Conservation (phyloP, 163 green algal genomes). For the Trebouxiophyceae sp. region DNA sequence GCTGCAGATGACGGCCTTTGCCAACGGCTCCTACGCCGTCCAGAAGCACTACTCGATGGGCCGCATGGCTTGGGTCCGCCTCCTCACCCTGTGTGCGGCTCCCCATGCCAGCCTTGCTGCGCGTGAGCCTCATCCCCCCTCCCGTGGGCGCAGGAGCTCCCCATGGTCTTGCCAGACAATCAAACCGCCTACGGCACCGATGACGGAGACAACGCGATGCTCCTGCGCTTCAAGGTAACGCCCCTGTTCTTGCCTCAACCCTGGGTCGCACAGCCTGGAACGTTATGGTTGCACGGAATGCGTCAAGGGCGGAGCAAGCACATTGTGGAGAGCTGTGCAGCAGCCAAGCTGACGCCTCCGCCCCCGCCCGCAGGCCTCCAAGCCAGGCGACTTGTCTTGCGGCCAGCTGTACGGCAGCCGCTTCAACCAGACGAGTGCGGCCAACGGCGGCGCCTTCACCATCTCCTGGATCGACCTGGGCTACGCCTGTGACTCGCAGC, state of each 20-base stretch:
- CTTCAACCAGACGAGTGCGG: slow-evolving; percentile 23
- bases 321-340: no score
- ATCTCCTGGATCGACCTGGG: slow-evolving; percentile 38
- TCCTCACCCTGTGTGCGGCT: no score
- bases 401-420: slow-evolving; percentile 42
- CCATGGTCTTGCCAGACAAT: slow-evolving; percentile 47
- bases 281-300: no score
- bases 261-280: no score
- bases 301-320: no score
- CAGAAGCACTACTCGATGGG: slow-evolving; percentile 53
- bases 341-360: no score
- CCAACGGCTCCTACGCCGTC: neutral
- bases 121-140: no score
- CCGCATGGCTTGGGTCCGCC: slow-evolving; percentile 35
- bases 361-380: slow-evolving; percentile 1
- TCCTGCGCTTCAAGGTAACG: slow-evolving; percentile 8
- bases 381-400: slow-evolving; percentile 15
- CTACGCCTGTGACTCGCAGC: slow-evolving; percentile 9
- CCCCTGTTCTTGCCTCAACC: no score
- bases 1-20: slow-evolving; percentile 11
- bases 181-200: slow-evolving; percentile 56
- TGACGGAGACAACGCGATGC: slow-evolving; percentile 40
- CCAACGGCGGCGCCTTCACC: slow-evolving; percentile 22
- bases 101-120: no score
- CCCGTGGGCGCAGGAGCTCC: no score